A percentile compares a stretch with the other conserved stretches of the same genome.
phyloP scores from a whole-genome alignment of 805 yeast genomes.

The Tetrapisispora fleetii region DNA sequence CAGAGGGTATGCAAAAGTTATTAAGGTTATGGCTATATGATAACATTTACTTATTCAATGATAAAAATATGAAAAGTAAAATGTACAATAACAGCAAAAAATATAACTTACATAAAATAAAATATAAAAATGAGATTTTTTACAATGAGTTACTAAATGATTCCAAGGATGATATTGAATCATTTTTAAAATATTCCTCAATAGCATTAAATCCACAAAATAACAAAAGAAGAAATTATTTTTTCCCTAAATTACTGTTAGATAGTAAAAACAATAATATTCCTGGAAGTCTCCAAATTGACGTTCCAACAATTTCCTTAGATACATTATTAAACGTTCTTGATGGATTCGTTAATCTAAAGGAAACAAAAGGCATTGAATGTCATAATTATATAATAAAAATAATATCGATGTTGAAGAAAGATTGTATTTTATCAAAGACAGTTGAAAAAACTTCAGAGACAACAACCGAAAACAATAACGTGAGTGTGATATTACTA shows the following conservation, averaged over 20 bases:
- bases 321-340: constrained; percentile 18
- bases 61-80: neutral
- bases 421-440: constrained; percentile 12
- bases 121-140: constrained; percentile 11
- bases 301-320: constrained; percentile 12
- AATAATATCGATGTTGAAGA: constrained; percentile 21
- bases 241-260: constrained; percentile 7
- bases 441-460: neutral
- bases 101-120: neutral
- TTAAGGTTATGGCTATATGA: constrained; percentile 25
- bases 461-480: neutral
- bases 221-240: constrained; percentile 10
- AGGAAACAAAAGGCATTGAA: constrained; percentile 7
- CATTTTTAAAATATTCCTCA: constrained; percentile 18
- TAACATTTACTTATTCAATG: constrained; percentile 11
- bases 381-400: constrained; percentile 15
- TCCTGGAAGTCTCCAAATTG: neutral
- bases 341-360: constrained; percentile 12
- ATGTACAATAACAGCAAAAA: neutral
- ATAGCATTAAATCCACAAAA: constrained; percentile 14
- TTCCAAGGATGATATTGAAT: constrained; percentile 11
- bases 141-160: constrained; percentile 16
- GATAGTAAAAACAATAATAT: neutral
- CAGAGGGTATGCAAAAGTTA: constrained; percentile 11
- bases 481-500: constrained; percentile 1